A percentile compares a stretch with the other conserved stretches of the same genome.
These are phyloP conservation scores for Lachnellula willkommii DNA, from an alignment of 2,329 filamentous ascomycete genomes.

Conservation along the genomic window DNA sequence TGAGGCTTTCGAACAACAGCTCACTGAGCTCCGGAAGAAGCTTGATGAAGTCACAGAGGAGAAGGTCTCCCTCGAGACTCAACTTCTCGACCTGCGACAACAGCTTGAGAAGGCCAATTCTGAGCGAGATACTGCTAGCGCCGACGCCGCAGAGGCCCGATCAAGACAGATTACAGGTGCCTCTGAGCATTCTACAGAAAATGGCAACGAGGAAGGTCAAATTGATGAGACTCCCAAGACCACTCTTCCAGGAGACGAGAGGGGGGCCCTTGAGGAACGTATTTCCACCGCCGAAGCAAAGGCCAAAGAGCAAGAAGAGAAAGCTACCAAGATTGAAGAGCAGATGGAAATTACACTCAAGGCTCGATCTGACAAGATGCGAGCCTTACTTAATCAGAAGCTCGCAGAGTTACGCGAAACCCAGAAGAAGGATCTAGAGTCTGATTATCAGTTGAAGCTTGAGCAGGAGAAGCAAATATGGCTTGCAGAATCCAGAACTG, in stretches of 20 bases:
- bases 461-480: conserved; percentile 61
- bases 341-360: conserved; percentile 57
- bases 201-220: conserved; percentile 53
- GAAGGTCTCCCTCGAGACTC: conserved; percentile 62
- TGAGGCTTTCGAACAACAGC: conserved; percentile 44
- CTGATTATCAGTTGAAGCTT: conserved; percentile 43
- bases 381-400: conserved; percentile 61
- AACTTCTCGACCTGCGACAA: conserved; percentile 47
- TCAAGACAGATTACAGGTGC: conserved; percentile 33
- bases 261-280: conserved; percentile 56
- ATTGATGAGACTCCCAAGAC: conserved; percentile 38
- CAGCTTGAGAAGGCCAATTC: conserved; percentile 59
- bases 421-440: conserved; percentile 48
- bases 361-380: conserved; percentile 64
- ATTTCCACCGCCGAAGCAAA: conserved; percentile 55
- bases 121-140: conserved; percentile 50
- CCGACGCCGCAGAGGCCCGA: conserved; percentile 41
- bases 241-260: conserved; percentile 51
- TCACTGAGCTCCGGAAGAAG: conserved; percentile 50
- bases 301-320: conserved; percentile 59
- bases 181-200: conserved; percentile 32
- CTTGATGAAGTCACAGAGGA: conserved; percentile 62
- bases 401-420: conserved; percentile 50
- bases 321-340: conserved; percentile 53
- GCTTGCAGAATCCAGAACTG: conserved; percentile 46